Conservation (phyloP, 176 grass and related monocot species). For the Musa acuminata region DNA sequence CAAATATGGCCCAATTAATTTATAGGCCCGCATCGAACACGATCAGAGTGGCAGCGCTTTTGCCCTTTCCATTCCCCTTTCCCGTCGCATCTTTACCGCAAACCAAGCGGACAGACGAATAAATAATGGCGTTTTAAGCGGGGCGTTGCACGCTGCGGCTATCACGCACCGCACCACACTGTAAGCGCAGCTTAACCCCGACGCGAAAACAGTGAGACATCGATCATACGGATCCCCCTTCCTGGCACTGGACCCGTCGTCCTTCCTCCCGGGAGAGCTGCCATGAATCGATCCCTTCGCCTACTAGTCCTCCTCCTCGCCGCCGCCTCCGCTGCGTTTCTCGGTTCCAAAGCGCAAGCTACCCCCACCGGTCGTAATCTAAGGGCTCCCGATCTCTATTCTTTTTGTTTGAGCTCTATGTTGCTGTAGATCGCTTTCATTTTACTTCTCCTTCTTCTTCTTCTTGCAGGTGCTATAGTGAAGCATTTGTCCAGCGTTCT, state of each 20-base stretch:
- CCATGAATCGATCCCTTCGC: neutral
- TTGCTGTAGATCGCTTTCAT: neutral
- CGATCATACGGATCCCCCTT: neutral
- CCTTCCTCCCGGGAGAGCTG: neutral
- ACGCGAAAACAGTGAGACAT: neutral
- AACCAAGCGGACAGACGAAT: neutral
- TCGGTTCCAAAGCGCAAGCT: neutral
- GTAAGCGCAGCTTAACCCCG: neutral
- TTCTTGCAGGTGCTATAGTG: conserved; percentile 2
- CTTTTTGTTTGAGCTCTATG: neutral
- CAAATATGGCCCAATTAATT: neutral
- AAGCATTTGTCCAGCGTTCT: conserved; percentile 13
- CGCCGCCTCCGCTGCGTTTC: neutral
- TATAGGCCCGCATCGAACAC: neutral
- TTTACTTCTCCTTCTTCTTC: neutral
- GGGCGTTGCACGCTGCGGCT: neutral
- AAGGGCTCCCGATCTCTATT: neutral
- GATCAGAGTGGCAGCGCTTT: neutral
- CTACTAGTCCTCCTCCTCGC: neutral
- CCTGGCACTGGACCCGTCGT: neutral
- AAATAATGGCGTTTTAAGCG: too few species aligned
- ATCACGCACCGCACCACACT: neutral
- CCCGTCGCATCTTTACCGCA: neutral
- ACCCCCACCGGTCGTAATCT: neutral
- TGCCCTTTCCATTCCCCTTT: neutral